Base-by-base conservation (phyloP, 169 alveolate species). In the Plasmodium vivax region DNA sequence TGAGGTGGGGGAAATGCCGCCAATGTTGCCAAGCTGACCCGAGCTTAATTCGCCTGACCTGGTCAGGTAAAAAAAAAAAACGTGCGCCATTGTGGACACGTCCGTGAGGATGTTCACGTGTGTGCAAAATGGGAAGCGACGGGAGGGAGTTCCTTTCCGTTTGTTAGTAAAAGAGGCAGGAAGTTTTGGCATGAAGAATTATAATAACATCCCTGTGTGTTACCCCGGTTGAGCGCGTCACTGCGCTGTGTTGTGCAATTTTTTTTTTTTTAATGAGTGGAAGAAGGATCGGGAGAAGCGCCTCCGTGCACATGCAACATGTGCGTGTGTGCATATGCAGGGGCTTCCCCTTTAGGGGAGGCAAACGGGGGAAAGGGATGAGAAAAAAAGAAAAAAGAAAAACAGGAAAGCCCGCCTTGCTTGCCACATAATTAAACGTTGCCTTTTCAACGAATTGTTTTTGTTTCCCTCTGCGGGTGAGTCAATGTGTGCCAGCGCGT, bases 261-360 rank as follows among this genome's bases (percentile, higher is more conserved):
- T 75, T 34, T 74, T 75, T 36, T 75, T 75, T 75, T n/a, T 75
- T 75, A 75, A 51, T 51, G 62, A 51, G 62, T 51, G 62, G 19
- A 47, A 47, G 62, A 51, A 51, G 23, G 9, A 51, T 14, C 62
- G 62, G 62, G 27, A 51, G 27, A 51, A 47, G 12, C 32, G n/a
- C 56, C 32, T 75, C 4, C 14, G 30, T 32, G 83, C 34, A 75
- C 9, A 45, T 75, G 62, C 62, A 51, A 75, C 56, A 12, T 75
- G 34, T 30, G 3, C 77, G 38, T 68, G 77, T 27, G n/a, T 30
- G 77, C 77, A 23, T 19, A 68, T 68, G 77, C 9, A 2, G 45
- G 6, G 9, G 45, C 62, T 47, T 47, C 58, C 58, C 34, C 36
- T n/a, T 58, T 0, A 19, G 36, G 34, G 34, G 75, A 62, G 5